Percentiles rank a stretch among this genome's conserved stretches.
These are phyloP conservation scores for Candida mattraensis DNA, from an alignment of 805 yeast species.

Conservation along the genomic window DNA sequence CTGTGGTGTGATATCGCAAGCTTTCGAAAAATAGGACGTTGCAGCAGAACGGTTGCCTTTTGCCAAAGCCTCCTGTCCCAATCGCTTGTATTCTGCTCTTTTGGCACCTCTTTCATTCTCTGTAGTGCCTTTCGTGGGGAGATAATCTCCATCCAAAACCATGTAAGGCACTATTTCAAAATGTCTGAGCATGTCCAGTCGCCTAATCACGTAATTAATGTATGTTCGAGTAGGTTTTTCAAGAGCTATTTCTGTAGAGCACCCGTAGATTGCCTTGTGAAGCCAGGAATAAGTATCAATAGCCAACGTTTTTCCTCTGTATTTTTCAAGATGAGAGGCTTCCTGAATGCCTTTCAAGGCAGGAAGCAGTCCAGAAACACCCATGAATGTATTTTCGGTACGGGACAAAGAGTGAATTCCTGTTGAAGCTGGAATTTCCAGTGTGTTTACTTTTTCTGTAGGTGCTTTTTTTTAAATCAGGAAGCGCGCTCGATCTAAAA, in stretches of 20 bases:
- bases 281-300: constrained; percentile 98
- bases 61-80: constrained; percentile 51
- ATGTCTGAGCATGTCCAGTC: constrained; percentile 61
- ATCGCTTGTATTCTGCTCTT: constrained; percentile 56
- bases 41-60: constrained; percentile 63
- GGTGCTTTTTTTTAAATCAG: too few relatives aligned
- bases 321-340: constrained; percentile 54
- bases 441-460: constrained; percentile 3
- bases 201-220: constrained; percentile 65
- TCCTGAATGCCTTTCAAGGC: constrained; percentile 72
- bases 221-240: constrained; percentile 71
- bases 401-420: too few relatives aligned
- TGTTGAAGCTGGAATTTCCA: neutral
- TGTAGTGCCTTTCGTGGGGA: constrained; percentile 76
- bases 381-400: too few relatives aligned
- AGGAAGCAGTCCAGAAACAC: constrained; percentile 81
- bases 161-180: constrained; percentile 79
- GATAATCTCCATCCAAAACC: constrained; percentile 90
- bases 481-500: constrained; percentile 9
- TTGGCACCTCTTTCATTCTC: constrained; percentile 60
- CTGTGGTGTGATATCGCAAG: constrained; percentile 83
- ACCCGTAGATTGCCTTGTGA: constrained; percentile 78
- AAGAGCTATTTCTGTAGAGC: constrained; percentile 79
- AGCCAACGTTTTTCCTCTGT: constrained; percentile 75
- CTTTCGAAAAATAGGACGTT: constrained; percentile 65